These are phyloP conservation scores for Toxicodendron radicans DNA, from an alignment of 345 rosid genomes.

Conservation along the genomic window DNA sequence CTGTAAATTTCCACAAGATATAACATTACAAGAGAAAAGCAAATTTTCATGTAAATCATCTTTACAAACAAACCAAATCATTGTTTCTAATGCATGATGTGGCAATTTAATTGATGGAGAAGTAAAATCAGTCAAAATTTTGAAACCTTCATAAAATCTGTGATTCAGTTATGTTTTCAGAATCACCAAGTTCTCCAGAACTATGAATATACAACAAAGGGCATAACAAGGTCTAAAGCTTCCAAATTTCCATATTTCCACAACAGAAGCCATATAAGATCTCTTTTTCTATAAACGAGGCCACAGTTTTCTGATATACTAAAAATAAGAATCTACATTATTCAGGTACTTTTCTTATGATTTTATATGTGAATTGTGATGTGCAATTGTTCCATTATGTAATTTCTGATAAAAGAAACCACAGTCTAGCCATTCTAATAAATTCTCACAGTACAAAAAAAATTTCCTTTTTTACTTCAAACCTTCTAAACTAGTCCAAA, in stretches of 20 bases:
- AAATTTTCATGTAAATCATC: background rate
- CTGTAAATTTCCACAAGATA: background rate
- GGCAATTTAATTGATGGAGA: background rate
- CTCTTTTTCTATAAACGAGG: background rate
- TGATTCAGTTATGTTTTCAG: background rate
- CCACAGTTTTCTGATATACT: background rate
- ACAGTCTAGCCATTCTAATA: background rate
- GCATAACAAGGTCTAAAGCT: background rate
- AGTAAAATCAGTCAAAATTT: background rate
- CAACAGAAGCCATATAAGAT: background rate
- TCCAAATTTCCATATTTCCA: background rate
- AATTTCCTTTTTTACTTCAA: background rate
- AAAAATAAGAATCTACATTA: background rate
- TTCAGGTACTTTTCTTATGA: background rate
- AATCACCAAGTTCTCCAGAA: background rate
- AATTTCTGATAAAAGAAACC: background rate
- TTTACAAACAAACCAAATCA: background rate
- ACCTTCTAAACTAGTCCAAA: constrained; percentile 8
- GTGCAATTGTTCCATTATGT: background rate
- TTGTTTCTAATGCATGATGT: background rate
- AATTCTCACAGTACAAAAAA: background rate
- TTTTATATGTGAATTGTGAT: background rate
- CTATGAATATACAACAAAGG: background rate
- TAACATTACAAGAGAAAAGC: background rate
- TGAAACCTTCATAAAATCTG: background rate